A percentile compares a stretch with the other conserved stretches of the same genome.
These are phyloP conservation scores for Capronia coronata DNA, from an alignment of 2,329 filamentous ascomycete genomes.

Conservation along the genomic window DNA sequence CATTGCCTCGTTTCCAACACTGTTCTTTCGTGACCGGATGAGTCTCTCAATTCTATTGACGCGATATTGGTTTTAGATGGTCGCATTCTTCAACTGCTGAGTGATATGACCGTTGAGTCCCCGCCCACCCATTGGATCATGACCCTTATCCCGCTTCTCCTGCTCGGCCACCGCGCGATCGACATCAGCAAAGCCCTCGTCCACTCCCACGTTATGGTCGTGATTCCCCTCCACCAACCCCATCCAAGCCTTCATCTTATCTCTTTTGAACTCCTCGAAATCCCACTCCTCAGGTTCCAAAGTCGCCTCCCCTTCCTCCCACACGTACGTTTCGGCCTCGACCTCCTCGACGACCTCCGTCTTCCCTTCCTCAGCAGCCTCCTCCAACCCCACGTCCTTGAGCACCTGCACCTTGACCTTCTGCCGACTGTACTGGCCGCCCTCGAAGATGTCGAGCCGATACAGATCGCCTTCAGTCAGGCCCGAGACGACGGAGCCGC, in stretches of 20 bases:
- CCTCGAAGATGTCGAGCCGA: slow-evolving; percentile 77
- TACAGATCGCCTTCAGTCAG: slow-evolving; percentile 69
- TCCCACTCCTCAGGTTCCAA: slow-evolving; percentile 80
- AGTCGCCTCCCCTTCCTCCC: slow-evolving; percentile 38
- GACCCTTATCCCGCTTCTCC: background rate
- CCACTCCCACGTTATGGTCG: slow-evolving; percentile 40
- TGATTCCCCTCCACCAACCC: slow-evolving; percentile 32
- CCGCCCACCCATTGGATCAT: slow-evolving; percentile 27
- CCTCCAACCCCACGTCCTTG: slow-evolving; percentile 27
- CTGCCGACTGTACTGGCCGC: slow-evolving; percentile 59
- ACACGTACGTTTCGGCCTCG: slow-evolving; percentile 61
- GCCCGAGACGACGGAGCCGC: slow-evolving; percentile 70
- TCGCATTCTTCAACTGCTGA: slow-evolving; percentile 22
- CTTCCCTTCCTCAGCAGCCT: slow-evolving; percentile 32
- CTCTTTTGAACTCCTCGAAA: slow-evolving; percentile 70
- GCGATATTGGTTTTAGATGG: slow-evolving; percentile 18
- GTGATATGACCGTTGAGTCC: slow-evolving; percentile 27
- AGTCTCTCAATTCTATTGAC: too few relatives aligned
- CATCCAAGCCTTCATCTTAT: slow-evolving; percentile 62
- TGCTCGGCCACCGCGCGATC: slow-evolving; percentile 22
- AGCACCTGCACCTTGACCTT: slow-evolving; percentile 44
- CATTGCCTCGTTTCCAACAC: too few relatives aligned
- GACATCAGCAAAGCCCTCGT: slow-evolving; percentile 29
- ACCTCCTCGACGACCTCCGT: slow-evolving; percentile 33
- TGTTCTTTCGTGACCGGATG: too few relatives aligned